Percentiles rank a stretch among this genome's conserved stretches.
phyloP scores from a whole-genome alignment of 257 asterid genomes.

The Leptodermis oblonga region DNA sequence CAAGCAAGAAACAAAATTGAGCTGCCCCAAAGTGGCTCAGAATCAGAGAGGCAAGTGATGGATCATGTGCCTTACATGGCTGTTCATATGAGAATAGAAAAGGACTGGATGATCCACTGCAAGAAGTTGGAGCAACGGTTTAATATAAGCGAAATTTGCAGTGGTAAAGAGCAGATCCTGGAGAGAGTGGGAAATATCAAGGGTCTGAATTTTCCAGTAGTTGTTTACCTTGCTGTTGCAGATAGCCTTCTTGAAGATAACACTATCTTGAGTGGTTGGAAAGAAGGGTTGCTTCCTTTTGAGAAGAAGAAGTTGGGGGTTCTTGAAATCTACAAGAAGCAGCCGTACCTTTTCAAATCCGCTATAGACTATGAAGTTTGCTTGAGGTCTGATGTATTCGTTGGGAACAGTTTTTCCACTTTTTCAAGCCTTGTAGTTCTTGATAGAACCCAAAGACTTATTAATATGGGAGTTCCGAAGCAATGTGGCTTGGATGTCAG shows the following conservation, averaged over 20 bases:
- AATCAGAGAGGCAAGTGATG: not conserved
- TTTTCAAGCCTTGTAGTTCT: slow-evolving; percentile 92
- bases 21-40: slow-evolving; percentile 11
- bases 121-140: slow-evolving; percentile 70
- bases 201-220: slow-evolving; percentile 50
- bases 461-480: slow-evolving; percentile 28
- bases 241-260: slow-evolving; percentile 78
- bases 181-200: slow-evolving; percentile 57
- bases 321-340: slow-evolving; percentile 53
- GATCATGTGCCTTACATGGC: slow-evolving; percentile 52
- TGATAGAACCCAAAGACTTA: slow-evolving; percentile 75
- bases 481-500: slow-evolving; percentile 45
- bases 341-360: slow-evolving; percentile 67
- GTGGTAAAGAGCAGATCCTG: slow-evolving; percentile 70
- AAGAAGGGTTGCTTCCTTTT: slow-evolving; percentile 54
- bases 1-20: slow-evolving; percentile 21
- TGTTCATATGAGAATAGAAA: slow-evolving; percentile 95
- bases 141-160: slow-evolving; percentile 62
- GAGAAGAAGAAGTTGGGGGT: slow-evolving; percentile 83
- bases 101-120: slow-evolving; percentile 97
- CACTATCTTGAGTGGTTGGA: slow-evolving; percentile 67
- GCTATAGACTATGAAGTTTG: slow-evolving; percentile 96
- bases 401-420: slow-evolving; percentile 89
- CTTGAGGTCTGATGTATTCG: slow-evolving; percentile 73
- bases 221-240: slow-evolving; percentile 77